Evolutionary conservation across 345 rosid genomes (phyloP).

Genomic region (Camelina laxa): DNA sequence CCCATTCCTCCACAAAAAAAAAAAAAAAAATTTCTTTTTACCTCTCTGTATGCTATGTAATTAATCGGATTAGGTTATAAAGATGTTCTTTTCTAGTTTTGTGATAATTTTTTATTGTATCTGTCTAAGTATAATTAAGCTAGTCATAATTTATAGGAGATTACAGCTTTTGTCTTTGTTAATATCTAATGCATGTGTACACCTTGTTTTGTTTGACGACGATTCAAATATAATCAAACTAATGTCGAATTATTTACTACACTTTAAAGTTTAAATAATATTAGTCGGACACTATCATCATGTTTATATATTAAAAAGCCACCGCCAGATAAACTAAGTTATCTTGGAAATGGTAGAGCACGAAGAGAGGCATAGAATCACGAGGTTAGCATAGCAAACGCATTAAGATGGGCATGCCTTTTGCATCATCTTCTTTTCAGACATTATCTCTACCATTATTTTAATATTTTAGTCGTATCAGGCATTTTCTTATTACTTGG

Average conservation of each 20-base stretch:
- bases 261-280: neutral
- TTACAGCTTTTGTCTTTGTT: neutral
- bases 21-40: no score
- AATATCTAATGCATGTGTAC: conserved; percentile 2
- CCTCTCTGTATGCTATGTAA: neutral
- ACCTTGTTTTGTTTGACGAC: neutral
- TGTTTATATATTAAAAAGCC: conserved; percentile 1
- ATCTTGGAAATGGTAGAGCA: conserved; percentile 38
- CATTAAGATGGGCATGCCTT: conserved; percentile 41
- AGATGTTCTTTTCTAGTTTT: neutral
- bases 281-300: neutral
- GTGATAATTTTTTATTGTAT: neutral
- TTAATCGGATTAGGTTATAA: neutral
- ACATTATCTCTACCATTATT: conserved; percentile 33
- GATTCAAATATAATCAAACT: conserved; percentile 6
- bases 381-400: conserved; percentile 40
- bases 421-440: conserved; percentile 41
- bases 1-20: neutral
- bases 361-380: conserved; percentile 39
- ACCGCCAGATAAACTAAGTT: conserved; percentile 27
- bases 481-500: conserved; percentile 30
- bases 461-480: conserved; percentile 34
- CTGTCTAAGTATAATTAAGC: neutral
- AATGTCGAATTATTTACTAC: conserved; percentile 5
- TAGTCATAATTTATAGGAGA: neutral